Base-by-base conservation (phyloP, 2,329 filamentous ascomycete genomes). In the Trichophyton simii region DNA sequence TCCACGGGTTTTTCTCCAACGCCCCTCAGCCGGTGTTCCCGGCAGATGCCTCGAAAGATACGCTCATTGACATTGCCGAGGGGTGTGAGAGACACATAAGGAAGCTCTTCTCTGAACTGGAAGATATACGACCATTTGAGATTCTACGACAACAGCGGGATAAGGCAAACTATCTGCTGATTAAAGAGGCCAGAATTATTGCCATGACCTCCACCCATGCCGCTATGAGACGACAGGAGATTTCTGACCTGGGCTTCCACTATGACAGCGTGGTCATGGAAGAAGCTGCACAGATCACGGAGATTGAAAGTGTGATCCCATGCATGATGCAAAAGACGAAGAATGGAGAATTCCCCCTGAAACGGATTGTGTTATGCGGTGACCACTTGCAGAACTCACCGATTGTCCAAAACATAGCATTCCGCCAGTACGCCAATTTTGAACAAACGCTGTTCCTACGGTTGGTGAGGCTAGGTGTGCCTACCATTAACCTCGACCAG, bases 131-230 rank as follows among this genome's bases (percentile, higher is more conserved):
- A 67, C 95, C 94, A 0, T 99, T 99, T 70, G 94, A 99, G 76
- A 91, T 99, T 58, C 77, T 99, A 61, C 85, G 91, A 59, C 87
- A 87, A 61, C 88, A 91, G 65, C 86, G 88, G 41, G 94, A 99
- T 72, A 96, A 95, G 76, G 88, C 91, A 59, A 97, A 97, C 73
- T 99, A 99, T 70, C 83, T 99, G 4, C 82, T 99, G 38, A 87
- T 91, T 4, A 96, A 91, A 69, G 92, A 97, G 75, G 95, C 95
- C n/a, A 87, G 94, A 41, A 94, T 99, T 65, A 87, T 99, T 66
- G 95, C 94, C 62, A 99, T 99, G 95, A 99, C 94, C 18, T 95
- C 91, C 3, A 99, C 95, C 0, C 94, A 99, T 73, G 95, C 94
- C 3, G 94, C 94, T 1, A 99, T 99, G 82, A 85, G 91, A 64